Evolutionary conservation across 208 protist species (phyloP), one percentile per base, ranked within the genome.

Genomic region (Tetramitus jugosus): DNA sequence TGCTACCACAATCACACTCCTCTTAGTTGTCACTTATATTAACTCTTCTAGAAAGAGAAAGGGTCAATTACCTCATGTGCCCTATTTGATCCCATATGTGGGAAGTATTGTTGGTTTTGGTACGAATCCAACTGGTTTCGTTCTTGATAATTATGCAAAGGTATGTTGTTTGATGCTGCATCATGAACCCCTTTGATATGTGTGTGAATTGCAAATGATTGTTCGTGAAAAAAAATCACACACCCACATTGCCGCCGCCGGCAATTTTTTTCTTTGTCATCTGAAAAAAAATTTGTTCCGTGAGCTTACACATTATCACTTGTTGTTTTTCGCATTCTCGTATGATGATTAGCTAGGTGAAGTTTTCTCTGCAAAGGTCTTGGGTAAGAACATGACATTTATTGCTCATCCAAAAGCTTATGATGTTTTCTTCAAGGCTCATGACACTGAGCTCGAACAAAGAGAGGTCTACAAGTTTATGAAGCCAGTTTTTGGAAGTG

Each of bases 401-500:
- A 31, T 78, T 3, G 62, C 20, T 20, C 75, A 62, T 40, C 49
- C 75, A 78, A 42, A 61, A 20, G 39, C 43, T 46, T 75, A 29
- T 3, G 68, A 52, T 40, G 23, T 35, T 35, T 78, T 78, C 49
- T 78, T 78, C 75, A 72, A 68, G 29, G 49, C 49, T n/a, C 33
- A 20, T n/a, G 75, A 78, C 37, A 40, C 60, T 61, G 49, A 62
- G 62, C n/a, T 78, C 3, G 33, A n/a, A n/a, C 13, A 42, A 26
- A 37, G 46, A 40, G 75, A 78, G 35, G 75, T 61, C 40, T 78
- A 78, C 29, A 68, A 37, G 62, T 78, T 78, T 29, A 78, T 42
- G 14, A 60, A 10, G 35, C 75, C 75, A 61, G 75, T 78, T 0
- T 78, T 78, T 56, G 75, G 75, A 40, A 62, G 7, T 20, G 75